Evolutionary conservation across 2,329 filamentous ascomycete species (phyloP).

Genomic region (Sarocladium oryzae): DNA sequence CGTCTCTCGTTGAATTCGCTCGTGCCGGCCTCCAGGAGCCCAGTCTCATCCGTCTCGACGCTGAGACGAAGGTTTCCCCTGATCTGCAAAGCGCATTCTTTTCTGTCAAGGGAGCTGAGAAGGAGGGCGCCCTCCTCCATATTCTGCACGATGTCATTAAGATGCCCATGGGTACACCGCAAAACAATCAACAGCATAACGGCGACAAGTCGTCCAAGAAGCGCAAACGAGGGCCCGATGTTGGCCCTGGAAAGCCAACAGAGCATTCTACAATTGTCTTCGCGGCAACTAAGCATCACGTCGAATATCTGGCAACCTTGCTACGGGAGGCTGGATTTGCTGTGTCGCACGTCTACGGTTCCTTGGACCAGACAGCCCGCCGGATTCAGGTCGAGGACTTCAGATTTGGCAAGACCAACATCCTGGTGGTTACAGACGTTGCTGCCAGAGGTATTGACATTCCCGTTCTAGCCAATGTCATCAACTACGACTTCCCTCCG

Average conservation of each 20-base stretch:
- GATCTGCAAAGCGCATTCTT: conserved; percentile 97
- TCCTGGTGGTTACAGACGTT: conserved; percentile 93
- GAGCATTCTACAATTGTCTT: conserved; percentile 94
- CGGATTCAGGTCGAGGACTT: conserved; percentile 91
- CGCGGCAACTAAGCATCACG: conserved; percentile 91
- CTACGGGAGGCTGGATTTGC: conserved; percentile 77
- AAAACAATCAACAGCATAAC: conserved; percentile 36
- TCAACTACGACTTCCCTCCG: conserved; percentile 97
- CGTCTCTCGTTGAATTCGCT: conserved; percentile 92
- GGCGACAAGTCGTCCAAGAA: conserved; percentile 55
- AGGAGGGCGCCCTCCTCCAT: conserved; percentile 86
- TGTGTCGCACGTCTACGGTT: conserved; percentile 90
- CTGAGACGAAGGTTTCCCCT: conserved; percentile 91
- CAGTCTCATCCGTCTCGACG: conserved; percentile 80
- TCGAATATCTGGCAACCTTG: conserved; percentile 84
- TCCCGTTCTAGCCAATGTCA: conserved; percentile 88
- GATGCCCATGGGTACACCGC: conserved; percentile 66
- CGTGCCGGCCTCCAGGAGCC: conserved; percentile 90
- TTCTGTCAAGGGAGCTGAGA: conserved; percentile 83
- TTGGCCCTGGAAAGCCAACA: conserved; percentile 59
- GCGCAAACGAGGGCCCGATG: conserved; percentile 56
- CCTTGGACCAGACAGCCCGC: conserved; percentile 87
- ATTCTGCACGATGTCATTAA: conserved; percentile 89
- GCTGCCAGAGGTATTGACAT: conserved; percentile 98
- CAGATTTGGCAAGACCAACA: conserved; percentile 74